Base-by-base conservation (phyloP, 2,329 filamentous ascomycete genomes). In the Penicillium occitanis region DNA sequence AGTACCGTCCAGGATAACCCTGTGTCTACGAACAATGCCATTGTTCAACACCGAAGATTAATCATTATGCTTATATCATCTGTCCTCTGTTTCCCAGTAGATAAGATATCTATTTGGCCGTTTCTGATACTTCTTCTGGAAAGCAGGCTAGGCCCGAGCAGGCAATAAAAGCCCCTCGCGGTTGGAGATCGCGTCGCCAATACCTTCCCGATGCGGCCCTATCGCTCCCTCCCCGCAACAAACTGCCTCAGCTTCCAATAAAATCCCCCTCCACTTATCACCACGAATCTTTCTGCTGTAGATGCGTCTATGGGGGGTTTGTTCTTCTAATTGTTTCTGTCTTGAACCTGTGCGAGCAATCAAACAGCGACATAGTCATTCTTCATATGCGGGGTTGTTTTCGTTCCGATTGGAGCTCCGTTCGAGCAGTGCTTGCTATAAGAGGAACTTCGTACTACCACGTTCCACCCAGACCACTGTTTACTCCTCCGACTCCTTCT, bases 111-210 rank as follows among this genome's bases (percentile, higher is more conserved):
- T 25, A n/a, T 28, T 3, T 63, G 65, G 65, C 35, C 65, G 25
- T 48, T 63, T 57, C 51, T 63, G 57, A 35, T 66, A 58, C 65
- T 66, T 53, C 44, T 63, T 66, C 55, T 60, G 65, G 65, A 63
- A 44, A 33, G 48, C 33, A 60, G n/a, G 30, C 60, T 37, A 58
- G 37, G 33, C 46, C 44, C 30, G n/a, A 48, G n/a, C 30, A 40
- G 53, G 53, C 53, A 57, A 37, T 22, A 57, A 40, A 57, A 57
- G 30, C 30, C 51, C 51, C 51, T 37, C 30, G 10, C n/a, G 10
- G 10, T 53, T 33, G 28, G 28, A 55, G 50, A 11, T 25, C 2
- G 59, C 40, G 8, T 59, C 53, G 61, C 51, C 22, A 63, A 46
- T 42, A 60, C 60, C 61, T 66, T 66, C 61, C 65, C 55, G 37